These are phyloP conservation scores for Penicillium sclerotiorum DNA, from an alignment of 2,329 filamentous ascomycete species.

Conservation along the genomic window DNA sequence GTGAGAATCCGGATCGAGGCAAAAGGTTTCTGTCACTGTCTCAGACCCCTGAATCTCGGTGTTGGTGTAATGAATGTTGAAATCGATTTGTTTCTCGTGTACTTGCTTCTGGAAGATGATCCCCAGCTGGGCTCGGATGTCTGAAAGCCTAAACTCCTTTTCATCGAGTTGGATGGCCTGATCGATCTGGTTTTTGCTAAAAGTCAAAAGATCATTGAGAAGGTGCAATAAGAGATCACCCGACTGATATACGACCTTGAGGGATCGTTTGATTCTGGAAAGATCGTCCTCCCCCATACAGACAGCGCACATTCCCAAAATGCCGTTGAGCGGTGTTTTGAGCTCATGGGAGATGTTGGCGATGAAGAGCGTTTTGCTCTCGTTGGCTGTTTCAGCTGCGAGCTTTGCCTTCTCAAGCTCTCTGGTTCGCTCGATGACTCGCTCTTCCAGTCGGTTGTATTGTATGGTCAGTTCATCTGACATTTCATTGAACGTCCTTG, in stretches of 20 bases:
- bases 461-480: conserved; percentile 85
- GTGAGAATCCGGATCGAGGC: background rate
- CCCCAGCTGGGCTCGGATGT: conserved; percentile 78
- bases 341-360: conserved; percentile 84
- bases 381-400: conserved; percentile 90
- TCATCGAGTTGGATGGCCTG: conserved; percentile 81
- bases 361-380: conserved; percentile 94
- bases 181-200: conserved; percentile 93
- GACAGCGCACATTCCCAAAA: conserved; percentile 87
- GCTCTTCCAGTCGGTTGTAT: conserved; percentile 80
- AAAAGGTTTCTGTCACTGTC: background rate
- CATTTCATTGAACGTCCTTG: conserved; percentile 89
- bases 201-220: conserved; percentile 85
- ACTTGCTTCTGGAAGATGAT: conserved; percentile 92
- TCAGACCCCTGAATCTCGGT: conserved; percentile 30
- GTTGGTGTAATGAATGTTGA: conserved; percentile 70
- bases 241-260: conserved; percentile 87
- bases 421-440: conserved; percentile 78
- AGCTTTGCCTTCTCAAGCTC: conserved; percentile 89
- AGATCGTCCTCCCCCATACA: conserved; percentile 91
- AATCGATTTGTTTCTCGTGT: conserved; percentile 73
- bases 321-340: conserved; percentile 89
- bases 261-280: conserved; percentile 73
- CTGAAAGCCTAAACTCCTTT: conserved; percentile 80
- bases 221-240: conserved; percentile 82